Percentiles rank a stretch among this genome's conserved stretches.
Conservation (phyloP, 306 rosid genomes). For the Sesbania bispinosa region DNA sequence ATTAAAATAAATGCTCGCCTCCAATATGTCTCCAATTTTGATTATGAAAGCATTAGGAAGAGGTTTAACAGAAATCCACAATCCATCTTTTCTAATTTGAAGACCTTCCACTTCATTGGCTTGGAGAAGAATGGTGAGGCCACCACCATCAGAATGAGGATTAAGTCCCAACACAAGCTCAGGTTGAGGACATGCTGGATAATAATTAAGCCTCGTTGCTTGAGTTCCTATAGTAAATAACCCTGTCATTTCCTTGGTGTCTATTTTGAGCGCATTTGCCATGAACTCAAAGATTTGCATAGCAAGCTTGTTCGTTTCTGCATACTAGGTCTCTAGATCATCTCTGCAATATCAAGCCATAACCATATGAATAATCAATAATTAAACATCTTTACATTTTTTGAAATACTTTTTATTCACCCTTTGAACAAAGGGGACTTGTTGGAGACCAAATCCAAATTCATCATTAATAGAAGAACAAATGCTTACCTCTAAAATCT, state of each 20-base stretch:
- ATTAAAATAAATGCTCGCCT: no score
- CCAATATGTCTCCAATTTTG: conserved; percentile 32
- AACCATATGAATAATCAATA: no score
- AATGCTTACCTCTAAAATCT: no score
- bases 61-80: conserved; percentile 36
- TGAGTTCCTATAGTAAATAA: conserved; percentile 5
- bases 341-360: not conserved
- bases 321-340: not conserved
- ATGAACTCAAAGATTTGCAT: not conserved
- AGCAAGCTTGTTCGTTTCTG: not conserved
- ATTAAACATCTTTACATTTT: no score
- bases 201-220: conserved; percentile 17
- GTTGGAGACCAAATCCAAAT: no score
- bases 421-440: no score
- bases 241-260: not conserved
- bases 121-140: conserved; percentile 22
- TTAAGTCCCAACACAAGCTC: conserved; percentile 18
- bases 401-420: no score
- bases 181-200: conserved; percentile 33
- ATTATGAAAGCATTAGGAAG: conserved; percentile 30
- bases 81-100: conserved; percentile 34
- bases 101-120: conserved; percentile 33
- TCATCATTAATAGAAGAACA: no score
- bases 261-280: conserved; percentile 14
- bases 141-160: conserved; percentile 28